Conservation (phyloP, 225 moss, liverwort and hornwort species). For the Rhytidiadelphus loreus region DNA sequence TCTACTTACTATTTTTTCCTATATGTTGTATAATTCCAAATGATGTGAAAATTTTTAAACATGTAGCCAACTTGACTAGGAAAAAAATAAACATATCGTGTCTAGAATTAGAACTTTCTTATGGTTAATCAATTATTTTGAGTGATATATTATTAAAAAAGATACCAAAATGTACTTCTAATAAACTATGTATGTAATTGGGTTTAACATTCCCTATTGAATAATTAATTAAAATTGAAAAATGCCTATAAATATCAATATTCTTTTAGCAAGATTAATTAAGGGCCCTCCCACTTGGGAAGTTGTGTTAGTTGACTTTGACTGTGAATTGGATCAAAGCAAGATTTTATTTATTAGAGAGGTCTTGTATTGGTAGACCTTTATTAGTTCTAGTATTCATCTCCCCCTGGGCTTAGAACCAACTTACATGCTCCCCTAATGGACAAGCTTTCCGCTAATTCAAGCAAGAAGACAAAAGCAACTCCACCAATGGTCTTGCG, state of each 20-base stretch:
- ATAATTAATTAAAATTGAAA: background rate
- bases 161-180: background rate
- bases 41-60: no score
- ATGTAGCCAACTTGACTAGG: no score
- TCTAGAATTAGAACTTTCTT: background rate
- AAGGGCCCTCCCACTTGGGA: background rate
- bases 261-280: no score
- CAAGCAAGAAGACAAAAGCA: no score
- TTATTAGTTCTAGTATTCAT: background rate
- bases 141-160: fast-evolving
- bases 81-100: background rate
- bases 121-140: background rate
- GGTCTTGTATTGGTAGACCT: no score
- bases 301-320: background rate
- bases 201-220: background rate
- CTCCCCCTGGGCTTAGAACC: no score
- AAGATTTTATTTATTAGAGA: background rate
- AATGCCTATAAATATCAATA: background rate
- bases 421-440: no score
- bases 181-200: fast-evolving
- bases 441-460: no score
- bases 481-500: no score
- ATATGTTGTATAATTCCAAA: no score
- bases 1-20: no score
- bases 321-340: fast-evolving